Evolutionary conservation across 1,284 basidiomycete genomes (phyloP).

Genomic region (Sporisorium scitamineum): DNA sequence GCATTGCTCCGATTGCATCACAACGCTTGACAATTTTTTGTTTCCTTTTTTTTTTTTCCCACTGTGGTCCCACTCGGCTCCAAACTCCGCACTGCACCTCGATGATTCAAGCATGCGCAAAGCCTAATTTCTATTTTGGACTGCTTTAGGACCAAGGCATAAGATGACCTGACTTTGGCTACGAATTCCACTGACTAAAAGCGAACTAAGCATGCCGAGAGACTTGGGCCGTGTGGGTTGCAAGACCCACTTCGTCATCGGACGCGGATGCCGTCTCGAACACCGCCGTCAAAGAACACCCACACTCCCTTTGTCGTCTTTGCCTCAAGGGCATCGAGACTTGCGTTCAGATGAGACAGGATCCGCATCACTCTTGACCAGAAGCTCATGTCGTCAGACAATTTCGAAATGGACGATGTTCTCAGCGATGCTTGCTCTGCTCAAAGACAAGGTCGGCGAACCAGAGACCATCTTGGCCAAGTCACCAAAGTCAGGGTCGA

Average conservation of each 20-base stretch:
- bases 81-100: constrained; percentile 29
- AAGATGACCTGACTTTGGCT: constrained; percentile 43
- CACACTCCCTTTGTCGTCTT: not conserved
- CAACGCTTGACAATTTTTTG: not conserved
- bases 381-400: too few relatives aligned
- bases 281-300: not conserved
- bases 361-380: too few relatives aligned
- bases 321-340: too few relatives aligned
- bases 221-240: not conserved
- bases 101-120: constrained; percentile 13
- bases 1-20: constrained; percentile 6
- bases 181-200: not conserved
- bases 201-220: constrained; percentile 4
- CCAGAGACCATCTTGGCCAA: too few relatives aligned
- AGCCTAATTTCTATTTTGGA: constrained; percentile 2
- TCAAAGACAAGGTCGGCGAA: too few relatives aligned
- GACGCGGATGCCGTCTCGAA: not conserved
- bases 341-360: too few relatives aligned
- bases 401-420: too few relatives aligned
- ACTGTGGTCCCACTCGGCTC: not conserved
- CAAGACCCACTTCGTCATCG: constrained; percentile 3
- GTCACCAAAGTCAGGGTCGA: not conserved
- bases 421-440: too few relatives aligned
- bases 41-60: constrained; percentile 6
- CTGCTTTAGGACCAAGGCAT: not conserved